A percentile compares a stretch with the other conserved stretches of the same genome.
phyloP scores from a whole-genome alignment of 129 eudicot species.

The Oenanthe sinensis region DNA sequence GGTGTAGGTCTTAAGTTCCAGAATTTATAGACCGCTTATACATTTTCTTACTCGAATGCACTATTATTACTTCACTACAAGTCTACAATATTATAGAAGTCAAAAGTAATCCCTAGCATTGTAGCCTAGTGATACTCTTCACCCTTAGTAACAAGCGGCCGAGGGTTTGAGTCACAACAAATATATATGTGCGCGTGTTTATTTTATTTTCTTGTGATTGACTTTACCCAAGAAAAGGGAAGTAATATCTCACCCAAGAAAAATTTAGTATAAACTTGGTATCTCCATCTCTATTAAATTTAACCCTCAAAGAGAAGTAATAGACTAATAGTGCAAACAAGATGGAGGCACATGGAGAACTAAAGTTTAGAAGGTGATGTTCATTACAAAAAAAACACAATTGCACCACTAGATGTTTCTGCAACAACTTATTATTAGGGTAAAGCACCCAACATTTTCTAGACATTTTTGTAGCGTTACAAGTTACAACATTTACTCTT shows the following conservation, averaged over 20 bases:
- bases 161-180: background rate
- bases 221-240: no score
- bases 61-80: background rate
- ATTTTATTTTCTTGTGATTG: background rate
- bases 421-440: background rate
- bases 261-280: background rate
- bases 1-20: background rate
- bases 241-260: background rate
- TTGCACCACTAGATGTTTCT: background rate
- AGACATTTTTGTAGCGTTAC: background rate
- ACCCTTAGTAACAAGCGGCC: background rate
- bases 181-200: background rate
- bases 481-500: no score
- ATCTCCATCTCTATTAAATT: background rate
- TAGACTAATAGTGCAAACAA: background rate
- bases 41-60: background rate
- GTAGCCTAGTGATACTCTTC: background rate
- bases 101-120: background rate
- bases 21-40: background rate
- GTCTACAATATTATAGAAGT: background rate
- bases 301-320: no score
- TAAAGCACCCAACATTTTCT: background rate
- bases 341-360: background rate
- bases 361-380: background rate
- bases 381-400: background rate